phyloP scores from a whole-genome alignment of 2,329 filamentous ascomycete genomes.

The Hypoxylon sp. region DNA sequence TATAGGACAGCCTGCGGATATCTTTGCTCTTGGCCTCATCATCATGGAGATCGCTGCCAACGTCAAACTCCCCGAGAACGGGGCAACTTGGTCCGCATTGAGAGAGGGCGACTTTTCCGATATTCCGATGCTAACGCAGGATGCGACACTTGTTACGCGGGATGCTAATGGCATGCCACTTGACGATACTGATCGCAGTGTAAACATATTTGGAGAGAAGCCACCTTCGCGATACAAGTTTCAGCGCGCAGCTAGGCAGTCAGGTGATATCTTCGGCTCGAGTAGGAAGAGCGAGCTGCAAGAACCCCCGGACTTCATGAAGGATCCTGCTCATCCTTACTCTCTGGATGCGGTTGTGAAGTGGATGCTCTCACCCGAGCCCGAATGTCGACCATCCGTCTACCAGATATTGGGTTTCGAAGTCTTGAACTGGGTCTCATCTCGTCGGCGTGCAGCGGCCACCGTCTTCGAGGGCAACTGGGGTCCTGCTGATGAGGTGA shows the following conservation, averaged over 20 bases:
- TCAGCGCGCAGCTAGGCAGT: slow-evolving; percentile 46
- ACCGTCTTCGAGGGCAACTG: slow-evolving; percentile 97
- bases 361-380: slow-evolving; percentile 87
- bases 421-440: slow-evolving; percentile 83
- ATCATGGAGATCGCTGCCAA: slow-evolving; percentile 96
- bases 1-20: slow-evolving; percentile 90
- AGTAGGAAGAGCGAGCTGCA: slow-evolving; percentile 63
- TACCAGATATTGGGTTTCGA: slow-evolving; percentile 78
- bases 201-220: slow-evolving; percentile 51
- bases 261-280: slow-evolving; percentile 59
- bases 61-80: slow-evolving; percentile 92
- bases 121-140: slow-evolving; percentile 87
- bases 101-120: slow-evolving; percentile 90
- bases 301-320: slow-evolving; percentile 88
- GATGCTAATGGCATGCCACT: slow-evolving; percentile 80
- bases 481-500: slow-evolving; percentile 76
- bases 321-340: slow-evolving; percentile 75
- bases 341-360: slow-evolving; percentile 86
- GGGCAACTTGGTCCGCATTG: slow-evolving; percentile 88
- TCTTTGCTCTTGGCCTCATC: slow-evolving; percentile 94
- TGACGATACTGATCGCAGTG: slow-evolving; percentile 55
- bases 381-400: slow-evolving; percentile 77
- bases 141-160: slow-evolving; percentile 74
- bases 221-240: slow-evolving; percentile 41
- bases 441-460: slow-evolving; percentile 84